Evolutionary conservation across 345 rosid genomes (phyloP).

Genomic region (Nasturtium officinale): DNA sequence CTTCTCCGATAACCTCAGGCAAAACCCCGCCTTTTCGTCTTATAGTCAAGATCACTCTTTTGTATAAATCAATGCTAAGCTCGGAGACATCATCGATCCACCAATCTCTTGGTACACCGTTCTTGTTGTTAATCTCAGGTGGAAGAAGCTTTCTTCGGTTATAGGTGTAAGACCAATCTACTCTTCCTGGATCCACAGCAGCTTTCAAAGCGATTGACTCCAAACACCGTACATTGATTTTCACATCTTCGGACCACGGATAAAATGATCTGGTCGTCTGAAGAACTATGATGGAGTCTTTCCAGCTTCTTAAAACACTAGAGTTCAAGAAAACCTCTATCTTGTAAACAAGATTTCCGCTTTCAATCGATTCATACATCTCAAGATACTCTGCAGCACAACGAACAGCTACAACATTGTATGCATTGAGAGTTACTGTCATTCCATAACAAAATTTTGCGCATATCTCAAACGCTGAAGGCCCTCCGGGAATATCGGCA

Average conservation of each 20-base stretch:
- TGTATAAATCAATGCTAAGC: constrained; percentile 61
- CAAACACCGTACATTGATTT: constrained; percentile 56
- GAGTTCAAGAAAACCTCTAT: constrained; percentile 73
- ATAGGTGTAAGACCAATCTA: constrained; percentile 76
- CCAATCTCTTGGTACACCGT: constrained; percentile 71
- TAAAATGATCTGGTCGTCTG: constrained; percentile 54
- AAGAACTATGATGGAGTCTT: constrained; percentile 70
- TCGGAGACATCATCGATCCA: constrained; percentile 77
- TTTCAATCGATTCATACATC: constrained; percentile 64
- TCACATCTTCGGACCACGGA: constrained; percentile 65
- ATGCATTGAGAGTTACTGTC: constrained; percentile 84
- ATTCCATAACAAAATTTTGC: constrained; percentile 93
- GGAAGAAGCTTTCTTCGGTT: constrained; percentile 62
- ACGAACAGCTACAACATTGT: constrained; percentile 78
- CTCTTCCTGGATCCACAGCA: constrained; percentile 54
- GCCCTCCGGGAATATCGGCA: constrained; percentile 81
- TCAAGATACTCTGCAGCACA: constrained; percentile 85
- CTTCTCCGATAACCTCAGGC: constrained; percentile 61
- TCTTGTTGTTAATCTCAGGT: constrained; percentile 33
- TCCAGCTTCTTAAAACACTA: constrained; percentile 74
- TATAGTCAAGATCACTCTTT: constrained; percentile 51
- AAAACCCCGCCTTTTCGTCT: constrained; percentile 51
- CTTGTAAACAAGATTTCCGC: constrained; percentile 73
- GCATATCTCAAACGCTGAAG: constrained; percentile 79
- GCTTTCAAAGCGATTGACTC: constrained; percentile 68